phyloP scores from a whole-genome alignment of 495 filamentous ascomycete genomes.

The Physcia stellaris region DNA sequence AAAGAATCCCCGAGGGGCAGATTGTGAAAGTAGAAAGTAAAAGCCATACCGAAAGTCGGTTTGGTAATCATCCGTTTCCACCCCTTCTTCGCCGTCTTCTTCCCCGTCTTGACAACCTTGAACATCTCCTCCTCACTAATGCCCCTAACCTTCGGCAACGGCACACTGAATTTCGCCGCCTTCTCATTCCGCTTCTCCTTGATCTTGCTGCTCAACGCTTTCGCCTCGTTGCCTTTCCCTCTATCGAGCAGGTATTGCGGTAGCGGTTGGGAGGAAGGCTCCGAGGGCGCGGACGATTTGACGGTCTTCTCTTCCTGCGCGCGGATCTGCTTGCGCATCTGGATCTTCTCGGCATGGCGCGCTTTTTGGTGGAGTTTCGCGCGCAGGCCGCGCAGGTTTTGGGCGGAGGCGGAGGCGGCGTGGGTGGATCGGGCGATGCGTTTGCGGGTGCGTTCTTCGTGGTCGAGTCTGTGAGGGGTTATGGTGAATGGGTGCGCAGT shows the following conservation, averaged over 20 bases:
- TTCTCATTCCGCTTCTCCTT: conserved; percentile 86
- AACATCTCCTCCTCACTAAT: conserved; percentile 98
- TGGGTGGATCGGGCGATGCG: conserved; percentile 75
- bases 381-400: conserved; percentile 79
- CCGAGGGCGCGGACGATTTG: conserved; percentile 68
- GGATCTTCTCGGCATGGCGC: conserved; percentile 93
- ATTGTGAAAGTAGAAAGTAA: no score
- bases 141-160: conserved; percentile 84
- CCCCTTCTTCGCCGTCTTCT: conserved; percentile 55
- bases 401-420: conserved; percentile 70
- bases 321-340: conserved; percentile 95
- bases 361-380: conserved; percentile 91
- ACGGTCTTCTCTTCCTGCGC: conserved; percentile 90
- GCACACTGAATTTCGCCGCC: conserved; percentile 90
- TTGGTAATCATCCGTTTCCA: conserved; percentile 98
- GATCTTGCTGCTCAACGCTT: conserved; percentile 70
- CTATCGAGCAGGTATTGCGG: conserved; percentile 87
- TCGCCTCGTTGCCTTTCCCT: conserved; percentile 71
- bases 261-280: conserved; percentile 58
- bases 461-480: conserved; percentile 43
- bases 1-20: no score
- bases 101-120: conserved; percentile 92
- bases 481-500: conserved; percentile 4
- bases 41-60: conserved; percentile 46
- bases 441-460: conserved; percentile 87